Conservation (phyloP, 1,284 basidiomycete genomes). For the Rhizopogon parksii region DNA sequence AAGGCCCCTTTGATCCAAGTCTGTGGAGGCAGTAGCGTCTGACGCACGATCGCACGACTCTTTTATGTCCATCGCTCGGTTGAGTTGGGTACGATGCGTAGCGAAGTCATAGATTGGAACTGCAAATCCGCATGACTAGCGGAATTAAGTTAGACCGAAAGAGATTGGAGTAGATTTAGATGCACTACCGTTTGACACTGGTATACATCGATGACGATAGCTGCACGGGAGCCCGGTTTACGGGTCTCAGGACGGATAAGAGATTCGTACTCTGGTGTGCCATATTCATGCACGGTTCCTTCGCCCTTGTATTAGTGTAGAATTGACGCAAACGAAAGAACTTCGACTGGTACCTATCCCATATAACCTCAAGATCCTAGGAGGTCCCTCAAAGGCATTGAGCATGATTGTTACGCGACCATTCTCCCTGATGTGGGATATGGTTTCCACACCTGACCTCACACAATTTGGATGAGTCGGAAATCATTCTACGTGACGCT, state of each 20-base stretch:
- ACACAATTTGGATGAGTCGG: neutral
- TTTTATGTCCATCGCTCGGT: slow-evolving; percentile 24
- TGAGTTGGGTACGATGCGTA: slow-evolving; percentile 36
- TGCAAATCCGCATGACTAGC: slow-evolving; percentile 48
- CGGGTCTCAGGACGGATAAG: slow-evolving; percentile 38
- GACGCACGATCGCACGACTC: slow-evolving; percentile 23
- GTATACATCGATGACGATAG: slow-evolving; percentile 45
- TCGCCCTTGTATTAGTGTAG: neutral
- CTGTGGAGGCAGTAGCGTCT: slow-evolving; percentile 15
- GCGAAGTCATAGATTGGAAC: slow-evolving; percentile 46
- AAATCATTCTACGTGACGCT: slow-evolving; percentile 11
- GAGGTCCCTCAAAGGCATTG: slow-evolving; percentile 47
- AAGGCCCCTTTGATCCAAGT: slow-evolving; percentile 22
- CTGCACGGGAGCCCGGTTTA: slow-evolving; percentile 45
- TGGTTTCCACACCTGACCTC: slow-evolving; percentile 44
- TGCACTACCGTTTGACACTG: slow-evolving; percentile 45
- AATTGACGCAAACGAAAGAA: neutral
- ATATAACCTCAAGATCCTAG: slow-evolving; percentile 45
- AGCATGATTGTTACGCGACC: slow-evolving; percentile 52
- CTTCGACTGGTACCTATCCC: slow-evolving; percentile 36
- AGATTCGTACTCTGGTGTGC: slow-evolving; percentile 41
- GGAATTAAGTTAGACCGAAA: neutral
- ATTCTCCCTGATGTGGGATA: slow-evolving; percentile 54
- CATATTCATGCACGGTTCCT: slow-evolving; percentile 49
- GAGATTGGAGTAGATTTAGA: neutral